A percentile compares a stretch with the other conserved stretches of the same genome.
These are phyloP conservation scores for Deinandra increscens DNA, from an alignment of 129 eudicot species.

Conservation along the genomic window DNA sequence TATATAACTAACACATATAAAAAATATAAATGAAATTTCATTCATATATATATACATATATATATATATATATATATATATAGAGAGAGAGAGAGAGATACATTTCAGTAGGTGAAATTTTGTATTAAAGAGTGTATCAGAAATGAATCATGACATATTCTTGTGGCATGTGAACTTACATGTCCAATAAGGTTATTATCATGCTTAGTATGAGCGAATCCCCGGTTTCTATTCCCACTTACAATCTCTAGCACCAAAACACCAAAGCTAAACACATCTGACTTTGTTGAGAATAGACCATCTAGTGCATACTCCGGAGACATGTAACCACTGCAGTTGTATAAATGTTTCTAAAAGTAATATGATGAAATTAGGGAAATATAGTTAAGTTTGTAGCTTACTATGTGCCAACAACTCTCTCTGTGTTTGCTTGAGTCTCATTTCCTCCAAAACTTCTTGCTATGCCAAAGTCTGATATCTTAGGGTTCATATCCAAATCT, in stretches of 20 bases:
- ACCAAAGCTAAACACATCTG: slow-evolving; percentile 11
- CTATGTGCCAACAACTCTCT: slow-evolving; percentile 12
- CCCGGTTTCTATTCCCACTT: slow-evolving; percentile 4
- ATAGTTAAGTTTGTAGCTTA: not conserved
- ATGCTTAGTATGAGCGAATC: not conserved
- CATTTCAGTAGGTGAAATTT: no score
- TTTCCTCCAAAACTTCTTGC: slow-evolving; percentile 13
- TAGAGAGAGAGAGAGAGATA: no score
- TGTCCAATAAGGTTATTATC: slow-evolving; percentile 9
- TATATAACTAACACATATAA: no score
- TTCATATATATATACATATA: no score
- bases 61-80: no score
- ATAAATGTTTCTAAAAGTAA: no score
- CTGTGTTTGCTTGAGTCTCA: slow-evolving; percentile 10
- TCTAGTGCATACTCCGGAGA: slow-evolving; percentile 5
- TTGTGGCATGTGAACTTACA: not conserved
- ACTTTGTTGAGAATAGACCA: slow-evolving; percentile 5
- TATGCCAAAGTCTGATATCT: no score
- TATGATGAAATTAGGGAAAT: not conserved
- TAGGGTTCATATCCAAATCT: no score
- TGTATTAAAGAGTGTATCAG: no score
- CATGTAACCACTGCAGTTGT: not conserved
- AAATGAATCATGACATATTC: no score
- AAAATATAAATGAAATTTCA: no score
- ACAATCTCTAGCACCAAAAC: slow-evolving; percentile 11